Evolutionary conservation across 176 grass and related monocot species (phyloP).

Genomic region (Typha latifolia): DNA sequence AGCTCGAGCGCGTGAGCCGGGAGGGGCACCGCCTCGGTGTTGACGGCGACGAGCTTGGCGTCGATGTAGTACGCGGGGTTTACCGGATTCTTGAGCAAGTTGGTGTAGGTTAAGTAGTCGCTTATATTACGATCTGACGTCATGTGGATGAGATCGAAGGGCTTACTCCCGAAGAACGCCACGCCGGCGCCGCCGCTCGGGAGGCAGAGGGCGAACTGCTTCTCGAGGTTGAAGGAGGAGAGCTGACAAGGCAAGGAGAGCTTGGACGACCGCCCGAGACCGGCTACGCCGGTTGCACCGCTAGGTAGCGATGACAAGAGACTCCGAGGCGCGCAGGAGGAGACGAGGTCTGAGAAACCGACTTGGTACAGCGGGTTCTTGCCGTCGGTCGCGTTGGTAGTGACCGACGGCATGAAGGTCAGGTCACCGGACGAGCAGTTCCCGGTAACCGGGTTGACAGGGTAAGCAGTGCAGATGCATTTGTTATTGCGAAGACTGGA

Average conservation of each 20-base stretch:
- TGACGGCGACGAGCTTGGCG: slow-evolving; percentile 25
- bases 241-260: slow-evolving; percentile 40
- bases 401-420: slow-evolving; percentile 4
- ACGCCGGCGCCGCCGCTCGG: slow-evolving; percentile 31
- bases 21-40: neutral
- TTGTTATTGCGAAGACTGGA: neutral
- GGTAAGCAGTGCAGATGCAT: slow-evolving; percentile 43
- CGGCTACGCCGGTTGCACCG: slow-evolving; percentile 35
- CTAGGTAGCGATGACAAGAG: slow-evolving; percentile 21
- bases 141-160: slow-evolving; percentile 19
- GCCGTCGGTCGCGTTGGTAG: slow-evolving; percentile 49
- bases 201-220: slow-evolving; percentile 59
- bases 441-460: slow-evolving; percentile 33
- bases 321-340: slow-evolving; percentile 31
- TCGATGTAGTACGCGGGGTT: slow-evolving; percentile 43
- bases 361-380: slow-evolving; percentile 27
- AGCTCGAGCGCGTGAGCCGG: slow-evolving; percentile 13
- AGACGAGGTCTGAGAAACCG: slow-evolving; percentile 8
- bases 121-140: slow-evolving; percentile 4
- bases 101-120: slow-evolving; percentile 22
- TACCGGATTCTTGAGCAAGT: slow-evolving; percentile 25
- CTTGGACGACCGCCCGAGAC: slow-evolving; percentile 21
- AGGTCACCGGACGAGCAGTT: slow-evolving; percentile 15
- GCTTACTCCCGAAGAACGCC: slow-evolving; percentile 45
- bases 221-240: slow-evolving; percentile 22